These are phyloP conservation scores for Paramyrothecium roridum DNA, from an alignment of 2,329 filamentous ascomycete species.

Conservation along the genomic window DNA sequence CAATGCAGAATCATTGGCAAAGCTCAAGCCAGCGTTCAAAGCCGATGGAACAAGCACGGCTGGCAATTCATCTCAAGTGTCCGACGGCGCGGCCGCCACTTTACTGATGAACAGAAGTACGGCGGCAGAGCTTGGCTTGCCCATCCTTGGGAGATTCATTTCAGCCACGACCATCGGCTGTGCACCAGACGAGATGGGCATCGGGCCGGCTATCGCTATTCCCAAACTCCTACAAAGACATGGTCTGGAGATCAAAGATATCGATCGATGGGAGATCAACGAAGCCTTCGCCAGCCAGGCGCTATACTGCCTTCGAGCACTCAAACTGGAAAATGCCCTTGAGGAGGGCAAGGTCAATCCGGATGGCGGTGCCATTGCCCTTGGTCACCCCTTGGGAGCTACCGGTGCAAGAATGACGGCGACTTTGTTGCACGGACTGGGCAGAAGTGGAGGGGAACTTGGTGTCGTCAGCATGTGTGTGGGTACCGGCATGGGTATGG, in stretches of 20 bases:
- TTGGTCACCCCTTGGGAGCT: constrained; percentile 87
- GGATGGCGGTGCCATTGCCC: constrained; percentile 84
- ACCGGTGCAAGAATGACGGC: constrained; percentile 80
- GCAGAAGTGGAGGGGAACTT: constrained; percentile 67
- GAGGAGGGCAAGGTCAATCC: constrained; percentile 76
- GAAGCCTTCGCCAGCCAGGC: constrained; percentile 71
- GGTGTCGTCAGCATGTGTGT: constrained; percentile 92
- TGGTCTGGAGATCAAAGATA: constrained; percentile 64
- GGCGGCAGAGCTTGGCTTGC: constrained; percentile 69
- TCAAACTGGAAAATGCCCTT: constrained; percentile 63
- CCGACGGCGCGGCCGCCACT: constrained; percentile 80
- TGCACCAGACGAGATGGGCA: constrained; percentile 87
- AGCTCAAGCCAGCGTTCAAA: constrained; percentile 84
- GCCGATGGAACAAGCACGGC: constrained; percentile 74
- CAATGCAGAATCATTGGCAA: constrained; percentile 66
- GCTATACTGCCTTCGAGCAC: constrained; percentile 66
- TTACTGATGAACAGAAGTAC: constrained; percentile 83
- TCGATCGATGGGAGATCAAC: constrained; percentile 91
- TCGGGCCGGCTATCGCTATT: constrained; percentile 83
- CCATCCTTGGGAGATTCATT: constrained; percentile 81
- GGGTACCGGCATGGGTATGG: constrained; percentile 78
- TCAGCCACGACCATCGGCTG: constrained; percentile 74
- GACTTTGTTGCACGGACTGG: constrained; percentile 65
- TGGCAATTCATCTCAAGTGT: constrained; percentile 83
- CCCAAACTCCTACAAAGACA: constrained; percentile 72